Conservation (phyloP, 768 basidiomycete genomes). For the Amanita exitialis region DNA sequence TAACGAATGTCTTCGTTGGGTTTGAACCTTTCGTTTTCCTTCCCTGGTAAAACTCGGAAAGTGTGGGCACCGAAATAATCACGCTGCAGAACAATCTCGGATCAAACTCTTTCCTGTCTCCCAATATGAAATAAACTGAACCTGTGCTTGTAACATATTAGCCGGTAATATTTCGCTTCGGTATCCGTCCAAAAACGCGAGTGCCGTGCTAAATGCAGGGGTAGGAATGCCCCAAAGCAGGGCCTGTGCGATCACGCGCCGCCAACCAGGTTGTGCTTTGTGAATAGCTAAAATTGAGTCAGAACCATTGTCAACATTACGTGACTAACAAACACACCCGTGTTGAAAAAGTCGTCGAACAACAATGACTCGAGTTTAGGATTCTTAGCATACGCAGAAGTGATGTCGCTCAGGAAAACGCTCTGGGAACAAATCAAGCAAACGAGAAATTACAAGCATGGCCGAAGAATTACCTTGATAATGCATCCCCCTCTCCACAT, state of each 20-base stretch:
- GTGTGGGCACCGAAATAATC: constrained; percentile 99
- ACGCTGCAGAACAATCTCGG: constrained; percentile 40
- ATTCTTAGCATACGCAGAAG: constrained; percentile 83
- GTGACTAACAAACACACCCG: constrained; percentile 35
- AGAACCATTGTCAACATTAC: constrained; percentile 5
- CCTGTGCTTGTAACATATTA: constrained; percentile 91
- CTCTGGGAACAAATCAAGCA: constrained; percentile 30
- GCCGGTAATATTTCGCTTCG: constrained; percentile 91
- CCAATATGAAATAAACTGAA: constrained; percentile 16
- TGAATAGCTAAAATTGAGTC: constrained; percentile 52
- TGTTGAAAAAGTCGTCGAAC: constrained; percentile 97
- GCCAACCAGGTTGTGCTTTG: constrained; percentile 96
- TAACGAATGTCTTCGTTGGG: constrained; percentile 79
- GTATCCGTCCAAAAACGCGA: constrained; percentile 99
- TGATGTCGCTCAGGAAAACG: constrained; percentile 93
- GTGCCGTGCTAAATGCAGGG: constrained; percentile 95
- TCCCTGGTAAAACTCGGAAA: constrained; percentile 88
- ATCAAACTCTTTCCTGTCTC: not conserved
- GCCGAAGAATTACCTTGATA: constrained; percentile 60
- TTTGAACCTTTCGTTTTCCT: constrained; percentile 79
- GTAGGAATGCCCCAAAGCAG: constrained; percentile 97
- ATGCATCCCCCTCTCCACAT: constrained; percentile 99
- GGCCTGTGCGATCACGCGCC: constrained; percentile 92
- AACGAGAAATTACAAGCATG: not conserved
- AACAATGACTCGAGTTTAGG: constrained; percentile 80